Evolutionary conservation across 768 basidiomycete genomes (phyloP).

Genomic region (Lepiota subincarnata): DNA sequence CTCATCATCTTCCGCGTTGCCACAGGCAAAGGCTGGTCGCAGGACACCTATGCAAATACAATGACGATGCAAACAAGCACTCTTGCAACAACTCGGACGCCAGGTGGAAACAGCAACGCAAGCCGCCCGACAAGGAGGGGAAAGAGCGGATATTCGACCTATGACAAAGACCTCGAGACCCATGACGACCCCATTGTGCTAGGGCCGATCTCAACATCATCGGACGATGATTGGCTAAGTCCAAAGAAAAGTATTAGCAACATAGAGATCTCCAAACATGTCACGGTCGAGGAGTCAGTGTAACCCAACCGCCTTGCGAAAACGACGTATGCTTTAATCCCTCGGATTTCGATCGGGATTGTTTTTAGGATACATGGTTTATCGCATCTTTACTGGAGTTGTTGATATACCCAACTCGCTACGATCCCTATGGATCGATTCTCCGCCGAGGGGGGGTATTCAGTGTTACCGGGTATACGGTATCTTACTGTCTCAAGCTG

Average conservation of each 20-base stretch:
- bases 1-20: slow-evolving; percentile 12
- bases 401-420: no score
- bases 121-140: background rate
- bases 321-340: no score
- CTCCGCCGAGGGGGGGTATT: no score
- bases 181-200: background rate
- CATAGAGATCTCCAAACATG: slow-evolving; percentile 1
- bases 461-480: no score
- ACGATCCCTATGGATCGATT: no score
- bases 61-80: background rate
- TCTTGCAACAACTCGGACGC: background rate
- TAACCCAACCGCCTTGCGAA: no score
- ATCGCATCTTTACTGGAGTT: no score
- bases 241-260: background rate
- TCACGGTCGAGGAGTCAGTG: background rate
- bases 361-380: no score
- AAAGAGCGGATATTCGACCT: no score
- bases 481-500: no score
- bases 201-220: background rate
- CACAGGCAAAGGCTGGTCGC: slow-evolving; percentile 8
- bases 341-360: no score
- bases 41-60: slow-evolving; percentile 3
- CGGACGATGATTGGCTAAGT: background rate
- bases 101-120: no score
- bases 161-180: background rate